Evolutionary conservation across 192 early-diverging fungal genomes (phyloP).

Genomic region (Bifiguratus adelaidae): DNA sequence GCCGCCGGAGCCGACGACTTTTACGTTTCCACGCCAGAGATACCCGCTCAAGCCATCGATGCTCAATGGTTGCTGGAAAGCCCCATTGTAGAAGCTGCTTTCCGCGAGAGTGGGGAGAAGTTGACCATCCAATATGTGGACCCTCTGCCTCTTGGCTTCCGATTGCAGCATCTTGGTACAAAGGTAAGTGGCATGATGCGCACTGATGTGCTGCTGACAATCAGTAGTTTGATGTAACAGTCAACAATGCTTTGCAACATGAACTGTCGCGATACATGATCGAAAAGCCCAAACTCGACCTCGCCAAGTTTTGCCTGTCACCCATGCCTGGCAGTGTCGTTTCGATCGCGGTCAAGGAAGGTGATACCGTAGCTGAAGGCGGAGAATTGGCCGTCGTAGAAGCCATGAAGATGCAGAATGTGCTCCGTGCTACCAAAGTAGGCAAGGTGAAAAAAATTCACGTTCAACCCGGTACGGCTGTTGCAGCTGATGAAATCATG

Average conservation of each 20-base stretch:
- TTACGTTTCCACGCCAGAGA: slow-evolving; percentile 19
- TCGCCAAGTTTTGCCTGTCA: slow-evolving; percentile 59
- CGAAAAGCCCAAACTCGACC: slow-evolving; percentile 61
- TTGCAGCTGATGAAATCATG: slow-evolving; percentile 68
- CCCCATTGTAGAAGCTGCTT: slow-evolving; percentile 48
- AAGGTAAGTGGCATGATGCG: slow-evolving; percentile 20
- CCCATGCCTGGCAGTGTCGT: slow-evolving; percentile 93
- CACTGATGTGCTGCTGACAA: background rate
- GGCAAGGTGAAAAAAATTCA: slow-evolving; percentile 72
- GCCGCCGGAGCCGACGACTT: too few relatives aligned
- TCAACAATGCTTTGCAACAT: slow-evolving; percentile 50
- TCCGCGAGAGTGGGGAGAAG: slow-evolving; percentile 18
- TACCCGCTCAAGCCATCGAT: slow-evolving; percentile 20
- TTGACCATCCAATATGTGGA: slow-evolving; percentile 67
- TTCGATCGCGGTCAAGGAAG: slow-evolving; percentile 67
- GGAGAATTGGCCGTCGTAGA: slow-evolving; percentile 80
- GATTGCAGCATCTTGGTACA: slow-evolving; percentile 72
- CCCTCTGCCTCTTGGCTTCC: slow-evolving; percentile 61
- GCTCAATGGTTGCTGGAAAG: slow-evolving; percentile 67
- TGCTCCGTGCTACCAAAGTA: slow-evolving; percentile 63
- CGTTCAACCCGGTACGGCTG: slow-evolving; percentile 60
- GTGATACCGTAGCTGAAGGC: slow-evolving; percentile 69
- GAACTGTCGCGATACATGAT: slow-evolving; percentile 61
- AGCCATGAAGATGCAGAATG: slow-evolving; percentile 99
- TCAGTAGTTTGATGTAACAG: slow-evolving; percentile 52